Percentiles rank a stretch among this genome's conserved stretches.
Evolutionary conservation across 331 rosid species (phyloP).

Genomic region (Spiraea crenata): DNA sequence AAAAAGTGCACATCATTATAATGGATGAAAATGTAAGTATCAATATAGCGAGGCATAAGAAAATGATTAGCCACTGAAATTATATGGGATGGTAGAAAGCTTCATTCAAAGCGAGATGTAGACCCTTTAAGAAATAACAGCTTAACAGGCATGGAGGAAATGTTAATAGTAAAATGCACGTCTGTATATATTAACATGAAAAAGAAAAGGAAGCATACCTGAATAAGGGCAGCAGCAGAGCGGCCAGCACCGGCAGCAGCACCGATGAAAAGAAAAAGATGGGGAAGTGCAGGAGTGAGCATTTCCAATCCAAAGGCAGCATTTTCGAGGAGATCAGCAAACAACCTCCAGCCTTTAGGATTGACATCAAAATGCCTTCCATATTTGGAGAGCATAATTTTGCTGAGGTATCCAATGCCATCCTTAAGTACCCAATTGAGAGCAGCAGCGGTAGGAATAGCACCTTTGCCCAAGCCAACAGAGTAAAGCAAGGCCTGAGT

Average conservation of each 20-base stretch:
- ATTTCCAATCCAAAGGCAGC: conserved; percentile 94
- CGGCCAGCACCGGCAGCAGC: conserved; percentile 83
- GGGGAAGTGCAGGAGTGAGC: conserved; percentile 81
- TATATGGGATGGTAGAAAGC: not conserved
- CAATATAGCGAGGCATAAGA: not conserved
- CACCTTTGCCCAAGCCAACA: conserved; percentile 92
- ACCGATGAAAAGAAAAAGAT: conserved; percentile 63
- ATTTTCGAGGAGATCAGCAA: conserved; percentile 86
- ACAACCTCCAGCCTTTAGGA: conserved; percentile 96
- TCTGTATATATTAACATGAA: too few species aligned
- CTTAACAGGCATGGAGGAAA: not conserved
- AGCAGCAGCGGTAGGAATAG: conserved; percentile 93
- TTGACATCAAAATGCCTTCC: conserved; percentile 94
- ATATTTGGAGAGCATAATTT: conserved; percentile 74
- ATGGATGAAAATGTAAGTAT: not conserved
- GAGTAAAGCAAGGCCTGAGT: conserved; percentile 94
- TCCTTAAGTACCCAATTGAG: conserved; percentile 94
- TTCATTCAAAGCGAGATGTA: not conserved
- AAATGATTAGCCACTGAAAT: not conserved
- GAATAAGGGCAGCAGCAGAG: conserved; percentile 64
- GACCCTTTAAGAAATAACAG: not conserved
- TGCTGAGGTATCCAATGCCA: conserved; percentile 90
- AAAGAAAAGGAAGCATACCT: too few species aligned
- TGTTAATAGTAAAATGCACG: not conserved
- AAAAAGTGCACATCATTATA: not conserved